Base-by-base conservation (phyloP, 2,329 filamentous ascomycete genomes). In the Fusarium metavorans region DNA sequence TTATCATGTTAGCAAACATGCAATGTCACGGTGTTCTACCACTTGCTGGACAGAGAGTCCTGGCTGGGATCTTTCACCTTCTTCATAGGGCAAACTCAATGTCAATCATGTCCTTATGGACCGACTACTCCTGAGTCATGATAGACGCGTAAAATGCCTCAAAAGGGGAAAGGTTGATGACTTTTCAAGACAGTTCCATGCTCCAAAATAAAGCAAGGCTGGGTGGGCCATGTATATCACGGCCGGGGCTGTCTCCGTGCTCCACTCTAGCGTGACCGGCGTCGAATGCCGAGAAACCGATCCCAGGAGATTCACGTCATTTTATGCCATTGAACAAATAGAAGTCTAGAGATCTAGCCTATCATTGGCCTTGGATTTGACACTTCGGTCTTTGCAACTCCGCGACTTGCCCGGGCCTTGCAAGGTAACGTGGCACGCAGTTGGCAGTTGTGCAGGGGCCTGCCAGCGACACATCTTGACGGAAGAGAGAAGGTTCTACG, bases 241-340 rank as follows among this genome's bases (percentile, higher is more conserved):
- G 35, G 56, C 56, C 54, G 54, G 54, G 16, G 23, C 23, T 6
- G 25, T 41, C 56, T 32, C 56, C 56, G 56, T 37, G 35, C 56
- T 27, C 54, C 54, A 37, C 56, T n/a, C 35, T 41, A 59, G 56
- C 35, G 56, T 59, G 56, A 59, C 35, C 56, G 56, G 56, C 35
- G 25, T 39, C 41, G 4, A 4, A 59, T 11, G 35, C 56, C 56
- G 56, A 59, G 34, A 59, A 30, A 59, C 56, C 56, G 56, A 59
- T 59, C 56, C 56, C 56, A 25, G 56, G 18, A 41, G 11, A 39
- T n/a, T 11, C 25, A 41, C 56, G 35, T 41, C 56, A 59, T 59
- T 37, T 39, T 25, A 41, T 59, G 56, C 56, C 18, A 59, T 32
- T 25, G 23, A 59, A 59, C 0, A 27, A 59, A 41, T 59, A 10